Evolutionary conservation across 208 protist species (phyloP).

Genomic region (Leishmania braziliensis): DNA sequence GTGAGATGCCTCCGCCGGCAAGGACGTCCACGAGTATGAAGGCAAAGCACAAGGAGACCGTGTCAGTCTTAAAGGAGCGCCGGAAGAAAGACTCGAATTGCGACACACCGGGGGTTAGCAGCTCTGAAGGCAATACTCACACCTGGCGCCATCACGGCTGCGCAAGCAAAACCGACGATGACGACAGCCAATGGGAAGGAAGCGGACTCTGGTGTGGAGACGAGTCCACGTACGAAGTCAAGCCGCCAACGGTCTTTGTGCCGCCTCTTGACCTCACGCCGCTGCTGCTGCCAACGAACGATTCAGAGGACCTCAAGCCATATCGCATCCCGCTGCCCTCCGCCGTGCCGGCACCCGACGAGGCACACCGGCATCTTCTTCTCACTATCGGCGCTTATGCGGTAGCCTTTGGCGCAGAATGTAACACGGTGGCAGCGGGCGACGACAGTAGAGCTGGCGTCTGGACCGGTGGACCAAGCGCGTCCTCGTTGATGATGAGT

Average conservation of each 20-base stretch:
- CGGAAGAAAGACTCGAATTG: neutral
- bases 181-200: neutral
- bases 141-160: too few species aligned
- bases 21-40: neutral
- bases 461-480: neutral
- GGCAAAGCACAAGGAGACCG: neutral
- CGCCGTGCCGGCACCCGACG: conserved; percentile 18
- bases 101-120: neutral
- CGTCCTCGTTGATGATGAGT: neutral
- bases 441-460: too few species aligned
- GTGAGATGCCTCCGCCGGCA: conserved; percentile 7
- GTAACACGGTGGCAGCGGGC: neutral
- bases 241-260: neutral
- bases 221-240: neutral
- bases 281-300: conserved; percentile 18
- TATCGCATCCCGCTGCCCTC: conserved; percentile 31
- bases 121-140: neutral
- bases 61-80: neutral
- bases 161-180: neutral
- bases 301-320: conserved; percentile 11
- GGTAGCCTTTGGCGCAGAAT: neutral
- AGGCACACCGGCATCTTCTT: conserved; percentile 1
- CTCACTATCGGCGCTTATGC: neutral
- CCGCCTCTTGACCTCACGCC: conserved; percentile 20
- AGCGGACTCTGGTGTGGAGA: conserved; percentile 12